Base-by-base conservation (phyloP, 805 yeast genomes). In the Ogataea paraovalis region DNA sequence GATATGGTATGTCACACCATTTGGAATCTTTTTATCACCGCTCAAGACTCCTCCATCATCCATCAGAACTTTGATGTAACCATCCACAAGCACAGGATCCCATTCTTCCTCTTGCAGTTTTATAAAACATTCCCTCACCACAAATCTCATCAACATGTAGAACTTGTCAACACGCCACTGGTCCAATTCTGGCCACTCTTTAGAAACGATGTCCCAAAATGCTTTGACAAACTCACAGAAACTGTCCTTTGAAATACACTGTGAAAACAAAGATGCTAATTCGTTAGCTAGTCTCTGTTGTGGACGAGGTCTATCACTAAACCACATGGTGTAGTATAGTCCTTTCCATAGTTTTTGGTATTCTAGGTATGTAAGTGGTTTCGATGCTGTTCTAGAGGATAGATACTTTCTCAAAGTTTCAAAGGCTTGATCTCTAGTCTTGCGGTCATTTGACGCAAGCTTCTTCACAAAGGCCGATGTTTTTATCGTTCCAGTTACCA, bases 311-410 rank as follows among this genome's bases (percentile, higher is more conserved):
- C 91, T 80, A 66, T 94, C 99, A 62, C 95, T 79, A 70, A 85
- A 89, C 98, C 99, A 94, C 96, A 94, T 88, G 10, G 96, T 80
- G 62, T 75, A 94, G 67, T 85, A 94, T 37, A 94, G 74, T n/a
- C 98, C 99, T 68, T 87, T 90, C 97, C 99, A 94, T 50, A 94
- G 71, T 64, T 92, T 91, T 55, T 86, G 86, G 53, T 81, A 72
- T 45, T 89, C 94, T 36, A 77, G 60, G 41, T 62, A 68, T 5
- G 73, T 59, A 36, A 82, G 65, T 34, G 28, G 28, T 76, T 70
- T 25, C 60, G 67, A 27, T 23, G 18, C 3, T 8, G 14, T 39
- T 25, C 28, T 25, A 10, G 73, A 63, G 23, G 74, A 68, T 1
- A 89, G 67, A 60, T 78, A 85, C 53, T 76, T 76, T 55, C 74